phyloP scores from a whole-genome alignment of 176 grass and related monocot species.

The Rhynchospora breviuscula region DNA sequence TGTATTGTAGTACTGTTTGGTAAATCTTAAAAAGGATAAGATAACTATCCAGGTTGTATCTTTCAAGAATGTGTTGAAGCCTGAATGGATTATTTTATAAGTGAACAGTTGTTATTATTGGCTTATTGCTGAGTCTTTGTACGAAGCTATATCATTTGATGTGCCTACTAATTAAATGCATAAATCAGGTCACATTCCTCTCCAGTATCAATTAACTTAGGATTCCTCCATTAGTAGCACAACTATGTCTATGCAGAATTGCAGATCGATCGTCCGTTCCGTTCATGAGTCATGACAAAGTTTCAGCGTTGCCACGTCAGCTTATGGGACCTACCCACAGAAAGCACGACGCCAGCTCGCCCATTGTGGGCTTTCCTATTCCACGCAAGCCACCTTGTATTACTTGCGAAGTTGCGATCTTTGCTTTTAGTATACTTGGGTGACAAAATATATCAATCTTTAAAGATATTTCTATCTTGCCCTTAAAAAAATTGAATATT shows the following conservation, averaged over 20 bases:
- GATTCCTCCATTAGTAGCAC: background rate
- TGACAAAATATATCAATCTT: no score
- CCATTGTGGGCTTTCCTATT: background rate
- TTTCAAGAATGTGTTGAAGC: background rate
- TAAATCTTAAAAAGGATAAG: background rate
- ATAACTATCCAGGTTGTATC: background rate
- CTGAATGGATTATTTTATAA: background rate
- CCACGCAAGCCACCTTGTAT: background rate
- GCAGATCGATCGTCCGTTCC: background rate
- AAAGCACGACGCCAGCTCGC: background rate
- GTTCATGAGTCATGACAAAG: no score
- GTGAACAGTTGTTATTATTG: background rate
- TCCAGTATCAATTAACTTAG: background rate
- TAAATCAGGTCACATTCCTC: background rate
- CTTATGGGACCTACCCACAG: background rate
- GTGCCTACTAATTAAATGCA: background rate
- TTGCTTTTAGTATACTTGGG: no score
- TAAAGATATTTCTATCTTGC: no score
- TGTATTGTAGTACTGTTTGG: background rate
- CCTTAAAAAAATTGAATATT: no score
- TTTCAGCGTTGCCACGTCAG: background rate
- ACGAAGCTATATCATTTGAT: background rate
- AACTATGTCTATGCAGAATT: no score
- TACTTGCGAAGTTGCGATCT: no score
- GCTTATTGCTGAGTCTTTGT: background rate